Evolutionary conservation across 1,139 yeast genomes (phyloP), one percentile per base, ranked within the genome.

Genomic region (Tardiomyces blankii): DNA sequence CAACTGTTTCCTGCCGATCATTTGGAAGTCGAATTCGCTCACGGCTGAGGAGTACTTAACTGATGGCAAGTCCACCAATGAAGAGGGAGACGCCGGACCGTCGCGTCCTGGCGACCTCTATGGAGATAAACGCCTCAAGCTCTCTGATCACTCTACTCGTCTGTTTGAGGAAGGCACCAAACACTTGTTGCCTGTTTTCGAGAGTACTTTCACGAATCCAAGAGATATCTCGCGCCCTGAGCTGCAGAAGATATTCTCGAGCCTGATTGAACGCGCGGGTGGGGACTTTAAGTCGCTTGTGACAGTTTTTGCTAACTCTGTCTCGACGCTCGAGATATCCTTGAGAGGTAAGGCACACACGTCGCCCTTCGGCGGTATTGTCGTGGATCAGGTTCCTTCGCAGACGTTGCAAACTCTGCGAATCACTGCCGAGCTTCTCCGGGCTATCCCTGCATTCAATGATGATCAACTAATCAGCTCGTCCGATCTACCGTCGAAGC

Each of bases 1-100:
- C 59, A 91, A 91, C 58, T 73, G 82, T 51, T 87, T 91, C 59
- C 65, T 89, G 43, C 98, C 98, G 1, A 70, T 83, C 1, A 61
- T 80, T 44, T 80, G 70, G 68, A 58, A 56, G 30, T 42, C 49
- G n/a, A 65, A 63, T 43, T 45, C 41, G 21, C 51, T 55, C 11
- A 53, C 51, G n/a, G 49, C 57, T 9, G 44, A 40, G 2, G 40
- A 44, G 2, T 49, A 51, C 11, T 42, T 56, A 4, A 21, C 25
- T 5, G 25, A 21, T 7, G 7, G 7, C 7, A 21, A 21, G 25
- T 4, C 25, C 25, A 5, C 25, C 7, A 7, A 21, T 7, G 25
- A 21, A 7, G 25, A 21, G 7, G 25, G 25, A 21, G 25, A 4
- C 7, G 25, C 25, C 7, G 25, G 25, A 21, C 7, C 7, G 25